These are phyloP conservation scores for Monosiga brevicollis DNA, from an alignment of 78 protist species.

Conservation along the genomic window DNA sequence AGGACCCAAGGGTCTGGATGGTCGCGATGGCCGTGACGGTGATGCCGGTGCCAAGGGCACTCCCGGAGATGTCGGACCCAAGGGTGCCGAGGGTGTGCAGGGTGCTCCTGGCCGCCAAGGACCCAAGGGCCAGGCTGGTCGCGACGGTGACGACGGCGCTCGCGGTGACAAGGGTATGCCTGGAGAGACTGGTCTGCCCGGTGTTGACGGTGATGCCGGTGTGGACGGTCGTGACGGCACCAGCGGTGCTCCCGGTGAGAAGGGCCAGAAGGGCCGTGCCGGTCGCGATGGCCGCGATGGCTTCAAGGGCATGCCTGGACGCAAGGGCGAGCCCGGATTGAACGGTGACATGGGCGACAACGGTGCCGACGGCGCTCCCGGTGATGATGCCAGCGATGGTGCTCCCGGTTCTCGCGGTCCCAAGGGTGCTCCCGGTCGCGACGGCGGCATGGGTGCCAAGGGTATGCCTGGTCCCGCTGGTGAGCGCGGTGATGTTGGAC, in stretches of 20 bases:
- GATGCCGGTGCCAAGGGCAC: not conserved
- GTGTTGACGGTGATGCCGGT: not conserved
- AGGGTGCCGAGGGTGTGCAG: not conserved
- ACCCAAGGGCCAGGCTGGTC: not conserved
- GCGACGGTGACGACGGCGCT: not conserved
- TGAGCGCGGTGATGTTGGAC: not conserved
- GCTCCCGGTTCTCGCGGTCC: not conserved
- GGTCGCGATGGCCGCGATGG: not conserved
- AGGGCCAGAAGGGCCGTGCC: not conserved
- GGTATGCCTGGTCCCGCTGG: not conserved
- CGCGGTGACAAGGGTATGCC: not conserved
- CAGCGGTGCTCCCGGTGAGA: not conserved
- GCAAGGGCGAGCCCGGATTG: not conserved
- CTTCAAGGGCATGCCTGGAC: not conserved
- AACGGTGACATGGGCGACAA: not conserved
- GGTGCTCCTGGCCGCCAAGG: not conserved
- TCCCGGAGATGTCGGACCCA: not conserved
- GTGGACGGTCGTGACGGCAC: not conserved
- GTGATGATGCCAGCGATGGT: not conserved
- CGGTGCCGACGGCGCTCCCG: not conserved
- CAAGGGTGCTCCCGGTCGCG: not conserved
- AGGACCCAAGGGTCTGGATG: not conserved
- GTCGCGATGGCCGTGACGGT: not conserved
- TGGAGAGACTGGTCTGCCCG: not conserved
- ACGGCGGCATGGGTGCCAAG: not conserved